These are phyloP conservation scores for Isochrysis galbana DNA, from an alignment of 78 protist genomes.

Conservation along the genomic window DNA sequence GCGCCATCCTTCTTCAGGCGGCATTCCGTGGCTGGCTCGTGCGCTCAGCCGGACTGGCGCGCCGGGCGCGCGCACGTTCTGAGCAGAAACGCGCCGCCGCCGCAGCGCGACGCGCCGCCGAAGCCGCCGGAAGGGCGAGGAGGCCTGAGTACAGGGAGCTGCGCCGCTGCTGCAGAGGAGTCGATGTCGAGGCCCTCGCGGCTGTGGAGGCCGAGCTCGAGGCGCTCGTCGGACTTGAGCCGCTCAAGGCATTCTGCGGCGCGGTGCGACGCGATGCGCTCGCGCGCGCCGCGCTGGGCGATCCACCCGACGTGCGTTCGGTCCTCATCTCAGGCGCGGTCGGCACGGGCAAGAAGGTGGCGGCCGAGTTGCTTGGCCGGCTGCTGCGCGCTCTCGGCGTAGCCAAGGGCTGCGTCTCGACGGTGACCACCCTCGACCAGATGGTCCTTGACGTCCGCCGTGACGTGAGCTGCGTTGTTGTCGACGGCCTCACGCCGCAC, in stretches of 20 bases:
- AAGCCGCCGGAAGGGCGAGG: neutral
- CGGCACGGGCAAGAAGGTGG: slow-evolving; percentile 10
- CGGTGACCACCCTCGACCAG: slow-evolving; percentile 4
- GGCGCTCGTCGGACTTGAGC: neutral
- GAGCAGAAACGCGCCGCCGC: neutral
- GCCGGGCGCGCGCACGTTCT: neutral
- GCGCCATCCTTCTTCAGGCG: neutral
- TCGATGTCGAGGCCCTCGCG: neutral
- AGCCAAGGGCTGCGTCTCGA: neutral
- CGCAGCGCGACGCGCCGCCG: neutral
- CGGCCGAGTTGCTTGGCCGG: neutral
- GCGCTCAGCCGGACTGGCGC: neutral
- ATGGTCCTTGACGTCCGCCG: slow-evolving; percentile 2
- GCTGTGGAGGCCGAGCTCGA: neutral
- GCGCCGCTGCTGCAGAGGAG: neutral
- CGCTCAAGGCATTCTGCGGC: neutral
- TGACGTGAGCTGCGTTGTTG: neutral
- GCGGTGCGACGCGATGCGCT: neutral
- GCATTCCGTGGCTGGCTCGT: neutral
- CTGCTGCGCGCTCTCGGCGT: neutral
- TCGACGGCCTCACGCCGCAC: neutral
- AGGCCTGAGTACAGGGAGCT: neutral
- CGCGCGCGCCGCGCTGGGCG: slow-evolving; percentile 2
- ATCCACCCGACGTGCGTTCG: neutral
- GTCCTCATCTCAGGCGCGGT: neutral